Evolutionary conservation across 208 protist genomes (phyloP), one percentile per base, ranked within the genome.

Genomic region (Cochliopodium minus): DNA sequence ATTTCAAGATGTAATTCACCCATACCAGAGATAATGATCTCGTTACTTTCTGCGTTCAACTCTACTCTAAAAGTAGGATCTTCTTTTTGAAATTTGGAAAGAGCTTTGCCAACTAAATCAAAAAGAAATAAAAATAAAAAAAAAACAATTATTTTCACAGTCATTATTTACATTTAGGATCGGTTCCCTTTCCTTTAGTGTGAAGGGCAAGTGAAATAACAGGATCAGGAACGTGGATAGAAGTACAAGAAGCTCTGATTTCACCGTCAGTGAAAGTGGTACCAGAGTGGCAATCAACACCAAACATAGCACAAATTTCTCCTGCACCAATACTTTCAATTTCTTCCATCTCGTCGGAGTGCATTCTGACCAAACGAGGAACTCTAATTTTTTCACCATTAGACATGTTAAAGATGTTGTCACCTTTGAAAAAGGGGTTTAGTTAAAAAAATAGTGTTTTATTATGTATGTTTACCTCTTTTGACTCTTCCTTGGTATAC

Each of bases 291-390:
- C 88, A 93, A 55, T 97, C 91, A 39, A 97, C 78, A 62, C 94
- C 94, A 67, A 95, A 93, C 57, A 97, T 86, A 25, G 92, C 92
- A 66, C 92, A 93, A 70, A 98, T 97, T 61, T 97, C 93, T 34
- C 94, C 94, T 5, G 91, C 78, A 26, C 72, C 76, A 51, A 89
- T 79, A 61, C 86, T 77, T 51, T 86, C 78, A 26, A 95, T 70
- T 15, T 80, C 77, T 64, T 96, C 90, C 69, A 93, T 85, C 51
- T 88, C 89, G 65, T 92, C 81, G 0, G 91, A 78, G 76, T 98
- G 92, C 92, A 97, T 96, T 65, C 88, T 83, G 20, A 96, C 87
- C 32, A 98, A 79, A 61, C 93, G 85, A 4, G 87, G 83, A 2
- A 96, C 84, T 36, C 90, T 78, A 13, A 81, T 50, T 20, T 69